Base-by-base conservation (phyloP, 768 basidiomycete genomes). In the Leccinum incarnatum region DNA sequence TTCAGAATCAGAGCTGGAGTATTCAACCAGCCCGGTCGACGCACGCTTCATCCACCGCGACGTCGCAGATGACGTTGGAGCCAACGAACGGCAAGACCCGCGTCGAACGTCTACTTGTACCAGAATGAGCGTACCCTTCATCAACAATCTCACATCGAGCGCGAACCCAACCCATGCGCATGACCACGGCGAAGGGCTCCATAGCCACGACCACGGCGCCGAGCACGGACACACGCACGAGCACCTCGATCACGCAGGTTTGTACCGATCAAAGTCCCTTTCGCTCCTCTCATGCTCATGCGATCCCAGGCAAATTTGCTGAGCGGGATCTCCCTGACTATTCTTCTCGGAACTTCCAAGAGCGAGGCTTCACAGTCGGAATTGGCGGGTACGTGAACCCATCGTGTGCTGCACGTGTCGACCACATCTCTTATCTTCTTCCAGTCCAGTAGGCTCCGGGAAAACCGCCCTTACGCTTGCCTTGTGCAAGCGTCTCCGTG, bases 171-270 rank as follows among this genome's bases (percentile, higher is more conserved):
- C 71, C 3, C 85, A 87, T 66, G 76, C 82, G 11, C 88, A 92
- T 68, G 83, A 77, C 54, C 71, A 69, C 56, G 74, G 67, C 47
- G 76, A 68, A 14, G 71, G 62, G 8, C 46, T 68, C 12, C 77
- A 81, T 51, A 75, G 73, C 11, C 86, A 88, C 62, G 78, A 81
- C 50, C 85, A 85, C 65, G 82, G 76, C 10, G 81, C 79, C 46
- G 94, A 95, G 54, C 95, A 98, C 68, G 95, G 95, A 4, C 96
- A 98, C 67, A 94, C 94, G 0, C 96, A 98, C 71, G 96, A 98
- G 62, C 87, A 91, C 66, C 80, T 96, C 51, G 93, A 97, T 55
- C 81, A 97, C 75, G 81, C 95, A 58, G 95, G 95, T 89, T 69
- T 42, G 77, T 63, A 19, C 52, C 48, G 10, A 47, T 62, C 23